Conservation (phyloP, 164 flowering plant species). For the Piper longum region DNA sequence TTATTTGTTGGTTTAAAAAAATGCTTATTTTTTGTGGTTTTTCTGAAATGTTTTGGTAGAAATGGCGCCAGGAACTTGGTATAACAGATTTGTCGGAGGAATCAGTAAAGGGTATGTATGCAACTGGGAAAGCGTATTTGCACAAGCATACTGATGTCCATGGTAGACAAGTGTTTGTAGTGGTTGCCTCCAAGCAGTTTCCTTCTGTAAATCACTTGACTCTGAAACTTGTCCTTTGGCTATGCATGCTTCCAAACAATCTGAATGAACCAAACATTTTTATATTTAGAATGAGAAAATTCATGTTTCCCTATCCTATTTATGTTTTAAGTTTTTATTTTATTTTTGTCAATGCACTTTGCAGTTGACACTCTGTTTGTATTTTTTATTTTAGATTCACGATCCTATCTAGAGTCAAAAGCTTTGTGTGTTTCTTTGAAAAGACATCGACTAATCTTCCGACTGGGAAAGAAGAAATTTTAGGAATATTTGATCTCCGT, state of each 20-base stretch:
- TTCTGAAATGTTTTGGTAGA: slow-evolving; percentile 20
- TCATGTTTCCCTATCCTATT: too few relatives aligned
- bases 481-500: too few relatives aligned
- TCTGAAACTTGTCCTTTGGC: not conserved
- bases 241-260: not conserved
- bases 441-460: slow-evolving; percentile 71
- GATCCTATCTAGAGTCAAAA: slow-evolving; percentile 50
- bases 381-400: slow-evolving; percentile 35
- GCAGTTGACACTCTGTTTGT: slow-evolving; percentile 4
- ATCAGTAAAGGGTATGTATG: slow-evolving; percentile 33
- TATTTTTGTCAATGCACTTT: not conserved
- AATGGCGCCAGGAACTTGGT: slow-evolving; percentile 78
- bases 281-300: too few relatives aligned
- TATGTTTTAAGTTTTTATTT: too few relatives aligned
- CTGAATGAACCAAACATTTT: too few relatives aligned
- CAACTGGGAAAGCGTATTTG: slow-evolving; percentile 64
- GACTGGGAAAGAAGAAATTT: slow-evolving; percentile 7
- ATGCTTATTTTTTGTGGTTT: too few relatives aligned
- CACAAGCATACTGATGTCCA: slow-evolving; percentile 76
- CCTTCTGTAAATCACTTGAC: slow-evolving; percentile 39
- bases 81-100: slow-evolving; percentile 63
- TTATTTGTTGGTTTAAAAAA: too few relatives aligned
- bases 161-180: slow-evolving; percentile 70
- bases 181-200: slow-evolving; percentile 68
- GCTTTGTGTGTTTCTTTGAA: slow-evolving; percentile 72